phyloP scores from a whole-genome alignment of 305 asterid species.

The Rubia tinctorum region DNA sequence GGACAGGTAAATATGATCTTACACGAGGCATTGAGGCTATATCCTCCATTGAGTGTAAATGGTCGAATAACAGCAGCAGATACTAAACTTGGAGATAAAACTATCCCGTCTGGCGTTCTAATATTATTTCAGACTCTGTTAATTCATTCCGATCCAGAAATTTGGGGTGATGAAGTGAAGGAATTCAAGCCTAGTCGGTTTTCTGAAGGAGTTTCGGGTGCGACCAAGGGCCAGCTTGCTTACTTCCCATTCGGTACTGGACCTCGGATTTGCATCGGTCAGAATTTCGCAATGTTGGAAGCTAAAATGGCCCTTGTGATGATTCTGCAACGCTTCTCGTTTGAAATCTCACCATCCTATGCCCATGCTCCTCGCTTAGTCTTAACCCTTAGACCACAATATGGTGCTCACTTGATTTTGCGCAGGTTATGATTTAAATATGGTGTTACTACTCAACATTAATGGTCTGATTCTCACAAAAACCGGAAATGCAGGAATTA shows the following conservation, averaged over 20 bases:
- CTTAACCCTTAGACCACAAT: conserved; percentile 15
- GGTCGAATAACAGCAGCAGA: conserved; percentile 2
- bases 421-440: conserved; percentile 5
- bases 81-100: conserved; percentile 8
- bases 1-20: conserved; percentile 26
- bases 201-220: conserved; percentile 25
- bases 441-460: too few species aligned
- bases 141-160: conserved; percentile 21
- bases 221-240: conserved; percentile 24
- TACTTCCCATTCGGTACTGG: conserved; percentile 28
- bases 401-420: conserved; percentile 24
- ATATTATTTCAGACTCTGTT: conserved; percentile 5
- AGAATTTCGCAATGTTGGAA: conserved; percentile 22
- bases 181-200: conserved; percentile 31
- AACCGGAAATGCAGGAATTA: too few species aligned
- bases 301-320: conserved; percentile 18
- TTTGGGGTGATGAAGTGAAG: conserved; percentile 26
- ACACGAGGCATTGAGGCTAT: conserved; percentile 22
- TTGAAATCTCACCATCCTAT: conserved; percentile 24
- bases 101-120: conserved; percentile 17
- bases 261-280: conserved; percentile 28
- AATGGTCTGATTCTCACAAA: too few species aligned
- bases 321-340: conserved; percentile 22
- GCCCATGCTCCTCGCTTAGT: conserved; percentile 20
- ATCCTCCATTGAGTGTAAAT: conserved; percentile 12